Evolutionary conservation across 208 protist species (phyloP).

Genomic region (Naegleria lovaniensis): DNA sequence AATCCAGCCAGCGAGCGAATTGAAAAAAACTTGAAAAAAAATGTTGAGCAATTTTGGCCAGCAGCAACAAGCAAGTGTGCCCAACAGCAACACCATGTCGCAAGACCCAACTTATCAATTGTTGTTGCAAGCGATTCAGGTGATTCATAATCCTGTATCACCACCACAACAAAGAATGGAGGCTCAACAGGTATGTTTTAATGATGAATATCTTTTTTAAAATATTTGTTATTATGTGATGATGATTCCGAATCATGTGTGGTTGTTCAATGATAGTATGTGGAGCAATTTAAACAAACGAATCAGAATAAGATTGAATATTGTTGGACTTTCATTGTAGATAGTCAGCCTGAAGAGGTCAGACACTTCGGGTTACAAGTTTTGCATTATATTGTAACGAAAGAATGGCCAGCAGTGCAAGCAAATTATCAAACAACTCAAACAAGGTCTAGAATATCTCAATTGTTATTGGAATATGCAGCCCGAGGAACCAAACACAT

Average conservation of each 20-base stretch:
- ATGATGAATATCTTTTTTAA: not conserved
- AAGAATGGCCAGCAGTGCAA: not conserved
- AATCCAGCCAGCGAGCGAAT: too few species aligned
- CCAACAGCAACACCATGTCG: too few species aligned
- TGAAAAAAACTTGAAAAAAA: too few species aligned
- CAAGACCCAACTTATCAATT: not conserved
- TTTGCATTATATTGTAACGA: not conserved
- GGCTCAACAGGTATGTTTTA: not conserved
- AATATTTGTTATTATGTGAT: not conserved
- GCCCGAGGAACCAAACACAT: not conserved
- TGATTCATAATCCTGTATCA: not conserved
- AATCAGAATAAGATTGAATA: not conserved
- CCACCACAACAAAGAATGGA: not conserved
- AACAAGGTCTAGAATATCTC: not conserved
- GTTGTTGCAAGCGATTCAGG: not conserved
- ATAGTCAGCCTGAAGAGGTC: not conserved
- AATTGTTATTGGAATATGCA: not conserved
- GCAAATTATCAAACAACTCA: not conserved
- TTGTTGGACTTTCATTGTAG: not conserved
- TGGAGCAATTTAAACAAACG: not conserved
- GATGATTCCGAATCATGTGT: not conserved
- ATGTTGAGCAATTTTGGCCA: too few species aligned
- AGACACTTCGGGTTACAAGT: not conserved
- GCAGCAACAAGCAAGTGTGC: too few species aligned
- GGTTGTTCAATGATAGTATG: too few species aligned